phyloP scores from a whole-genome alignment of 2,329 filamentous ascomycete species.

The Penicillium sp. region DNA sequence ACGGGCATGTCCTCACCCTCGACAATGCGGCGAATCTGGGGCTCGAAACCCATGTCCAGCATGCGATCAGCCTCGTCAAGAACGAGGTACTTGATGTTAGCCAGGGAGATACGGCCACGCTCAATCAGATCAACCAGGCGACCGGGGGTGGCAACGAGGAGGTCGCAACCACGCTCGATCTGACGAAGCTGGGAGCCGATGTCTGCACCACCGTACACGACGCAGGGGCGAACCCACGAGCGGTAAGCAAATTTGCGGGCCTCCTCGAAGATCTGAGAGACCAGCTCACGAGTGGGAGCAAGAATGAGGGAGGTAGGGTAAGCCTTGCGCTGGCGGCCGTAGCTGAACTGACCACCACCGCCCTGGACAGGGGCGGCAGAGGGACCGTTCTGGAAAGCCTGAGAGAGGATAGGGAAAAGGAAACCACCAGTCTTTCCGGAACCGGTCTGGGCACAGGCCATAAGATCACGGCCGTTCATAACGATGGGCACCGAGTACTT shows the following conservation, averaged over 20 bases:
- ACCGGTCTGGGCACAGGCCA: slow-evolving; percentile 99
- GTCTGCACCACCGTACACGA: slow-evolving; percentile 98
- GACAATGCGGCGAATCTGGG: slow-evolving; percentile 97
- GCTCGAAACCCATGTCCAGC: slow-evolving; percentile 99
- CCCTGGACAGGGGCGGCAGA: slow-evolving; percentile 62
- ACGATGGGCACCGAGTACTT: slow-evolving; percentile 99
- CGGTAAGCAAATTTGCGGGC: slow-evolving; percentile 97
- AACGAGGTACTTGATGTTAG: slow-evolving; percentile 98
- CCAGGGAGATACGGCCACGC: slow-evolving; percentile 93
- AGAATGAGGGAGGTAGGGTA: slow-evolving; percentile 95
- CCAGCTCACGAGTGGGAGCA: slow-evolving; percentile 94
- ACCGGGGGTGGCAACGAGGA: slow-evolving; percentile 94
- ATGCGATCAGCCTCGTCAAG: slow-evolving; percentile 99
- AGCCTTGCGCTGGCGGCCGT: slow-evolving; percentile 93
- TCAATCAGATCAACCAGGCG: slow-evolving; percentile 97
- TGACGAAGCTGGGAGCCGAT: slow-evolving; percentile 97
- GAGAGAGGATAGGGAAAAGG: slow-evolving; percentile 97
- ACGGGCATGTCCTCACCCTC: slow-evolving; percentile 97
- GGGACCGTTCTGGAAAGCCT: slow-evolving; percentile 88
- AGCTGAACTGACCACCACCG: slow-evolving; percentile 58
- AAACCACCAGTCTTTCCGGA: slow-evolving; percentile 99
- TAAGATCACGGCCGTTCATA: slow-evolving; percentile 94
- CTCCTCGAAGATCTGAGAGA: slow-evolving; percentile 98
- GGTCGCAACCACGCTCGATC: slow-evolving; percentile 95
- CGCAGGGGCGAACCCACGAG: slow-evolving; percentile 97